These are phyloP conservation scores for Gyrodon lividus DNA, from an alignment of 768 basidiomycete species.

Conservation along the genomic window DNA sequence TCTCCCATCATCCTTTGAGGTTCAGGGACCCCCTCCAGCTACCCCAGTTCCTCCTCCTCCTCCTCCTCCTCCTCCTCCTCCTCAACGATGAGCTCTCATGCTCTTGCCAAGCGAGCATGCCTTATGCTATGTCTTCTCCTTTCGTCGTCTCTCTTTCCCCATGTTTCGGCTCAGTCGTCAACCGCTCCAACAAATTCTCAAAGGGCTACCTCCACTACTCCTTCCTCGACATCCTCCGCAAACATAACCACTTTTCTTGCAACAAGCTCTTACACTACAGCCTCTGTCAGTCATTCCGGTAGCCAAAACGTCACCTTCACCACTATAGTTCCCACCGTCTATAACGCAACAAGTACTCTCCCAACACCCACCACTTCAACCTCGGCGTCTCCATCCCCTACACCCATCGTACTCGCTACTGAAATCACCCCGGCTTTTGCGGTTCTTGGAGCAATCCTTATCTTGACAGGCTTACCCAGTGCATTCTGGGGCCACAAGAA, in stretches of 20 bases:
- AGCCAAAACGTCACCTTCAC: conserved; percentile 48
- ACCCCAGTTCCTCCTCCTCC: not conserved
- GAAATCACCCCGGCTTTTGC: conserved; percentile 85
- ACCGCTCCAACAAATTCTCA: conserved; percentile 21
- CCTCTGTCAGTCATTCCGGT: conserved; percentile 47
- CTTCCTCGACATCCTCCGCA: conserved; percentile 21
- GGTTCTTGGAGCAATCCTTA: conserved; percentile 83
- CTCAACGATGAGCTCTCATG: conserved; percentile 13
- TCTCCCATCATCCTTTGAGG: conserved; percentile 8
- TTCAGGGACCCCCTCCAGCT: not conserved
- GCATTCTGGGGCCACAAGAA: conserved; percentile 95
- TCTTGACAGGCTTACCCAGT: conserved; percentile 85
- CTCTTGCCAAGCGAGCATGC: not conserved
- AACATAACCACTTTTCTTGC: conserved; percentile 55
- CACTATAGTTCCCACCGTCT: conserved; percentile 56
- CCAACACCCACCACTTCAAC: conserved; percentile 50
- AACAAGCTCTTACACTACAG: conserved; percentile 50
- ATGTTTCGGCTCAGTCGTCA: conserved; percentile 40
- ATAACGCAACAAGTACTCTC: conserved; percentile 61
- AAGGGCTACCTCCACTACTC: conserved; percentile 24
- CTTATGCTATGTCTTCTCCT: conserved; percentile 23
- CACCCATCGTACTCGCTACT: conserved; percentile 50
- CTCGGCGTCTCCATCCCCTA: conserved; percentile 34
- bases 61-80: not conserved
- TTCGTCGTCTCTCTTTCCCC: conserved; percentile 29